These are phyloP conservation scores for Eucommia ulmoides DNA, from an alignment of 257 asterid genomes.

Conservation along the genomic window DNA sequence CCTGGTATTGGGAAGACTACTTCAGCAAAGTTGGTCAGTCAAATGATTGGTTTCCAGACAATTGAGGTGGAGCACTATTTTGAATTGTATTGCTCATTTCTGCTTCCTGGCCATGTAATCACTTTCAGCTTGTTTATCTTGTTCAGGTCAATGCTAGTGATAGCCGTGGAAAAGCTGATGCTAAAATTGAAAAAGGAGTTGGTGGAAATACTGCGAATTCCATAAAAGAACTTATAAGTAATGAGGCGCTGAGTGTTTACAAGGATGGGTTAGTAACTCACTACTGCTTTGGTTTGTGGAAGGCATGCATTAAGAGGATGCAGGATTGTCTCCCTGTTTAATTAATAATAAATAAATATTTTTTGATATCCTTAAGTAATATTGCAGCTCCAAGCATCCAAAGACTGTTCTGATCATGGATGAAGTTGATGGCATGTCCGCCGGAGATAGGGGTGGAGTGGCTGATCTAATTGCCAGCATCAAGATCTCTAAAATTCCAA, in stretches of 20 bases:
- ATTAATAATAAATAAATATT: too few species aligned
- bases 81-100: background rate
- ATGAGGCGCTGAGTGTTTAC: conserved; percentile 48
- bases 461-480: conserved; percentile 97
- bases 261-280: conserved; percentile 65
- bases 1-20: conserved; percentile 98
- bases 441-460: conserved; percentile 99
- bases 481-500: conserved; percentile 82
- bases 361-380: too few species aligned
- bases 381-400: conserved; percentile 52
- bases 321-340: conserved; percentile 1
- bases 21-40: conserved; percentile 83
- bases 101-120: background rate
- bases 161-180: conserved; percentile 95
- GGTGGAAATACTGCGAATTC: conserved; percentile 94
- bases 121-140: conserved; percentile 5
- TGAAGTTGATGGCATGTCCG: conserved; percentile 99
- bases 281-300: conserved; percentile 9
- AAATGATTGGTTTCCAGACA: conserved; percentile 83
- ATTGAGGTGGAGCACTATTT: conserved; percentile 51
- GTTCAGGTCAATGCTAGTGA: conserved; percentile 96
- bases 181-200: conserved; percentile 82
- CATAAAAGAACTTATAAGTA: conserved; percentile 80
- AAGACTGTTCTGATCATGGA: conserved; percentile 95
- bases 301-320: conserved; percentile 4